Percentiles rank a stretch among this genome's conserved stretches.
These are phyloP conservation scores for Penicillium sp. DNA, from an alignment of 2,329 filamentous ascomycete species.

Conservation along the genomic window DNA sequence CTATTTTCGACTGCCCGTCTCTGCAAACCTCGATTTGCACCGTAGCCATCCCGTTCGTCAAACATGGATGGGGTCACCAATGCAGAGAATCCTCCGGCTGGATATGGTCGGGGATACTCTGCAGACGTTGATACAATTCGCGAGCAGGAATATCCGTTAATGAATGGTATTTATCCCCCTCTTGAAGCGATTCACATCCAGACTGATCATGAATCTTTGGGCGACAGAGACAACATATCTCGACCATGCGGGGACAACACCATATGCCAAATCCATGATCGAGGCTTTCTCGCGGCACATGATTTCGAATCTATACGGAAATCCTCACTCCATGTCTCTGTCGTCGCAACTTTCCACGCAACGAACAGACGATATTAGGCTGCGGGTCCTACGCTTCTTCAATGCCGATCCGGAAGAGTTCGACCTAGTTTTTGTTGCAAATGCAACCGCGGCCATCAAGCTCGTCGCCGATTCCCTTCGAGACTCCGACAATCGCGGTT, in stretches of 20 bases:
- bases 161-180: slow-evolving; percentile 33
- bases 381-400: slow-evolving; percentile 72
- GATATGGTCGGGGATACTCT: slow-evolving; percentile 38
- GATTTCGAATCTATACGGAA: slow-evolving; percentile 76
- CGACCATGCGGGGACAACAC: slow-evolving; percentile 92
- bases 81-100: not conserved
- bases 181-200: not conserved
- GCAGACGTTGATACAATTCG: slow-evolving; percentile 50
- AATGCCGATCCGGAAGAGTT: slow-evolving; percentile 77
- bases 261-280: slow-evolving; percentile 76
- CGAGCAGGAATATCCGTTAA: slow-evolving; percentile 47
- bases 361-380: slow-evolving; percentile 71
- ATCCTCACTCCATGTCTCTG: slow-evolving; percentile 82
- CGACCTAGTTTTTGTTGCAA: slow-evolving; percentile 86
- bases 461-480: slow-evolving; percentile 76
- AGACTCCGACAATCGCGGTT: slow-evolving; percentile 62
- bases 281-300: slow-evolving; percentile 77
- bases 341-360: slow-evolving; percentile 75
- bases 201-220: slow-evolving; percentile 1
- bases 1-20: not conserved
- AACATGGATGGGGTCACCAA: slow-evolving; percentile 1
- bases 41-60: not conserved
- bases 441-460: slow-evolving; percentile 89
- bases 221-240: slow-evolving; percentile 70
- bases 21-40: not conserved